Base-by-base conservation (phyloP, 148 eudicot species). In the Rhododendron vialii region DNA sequence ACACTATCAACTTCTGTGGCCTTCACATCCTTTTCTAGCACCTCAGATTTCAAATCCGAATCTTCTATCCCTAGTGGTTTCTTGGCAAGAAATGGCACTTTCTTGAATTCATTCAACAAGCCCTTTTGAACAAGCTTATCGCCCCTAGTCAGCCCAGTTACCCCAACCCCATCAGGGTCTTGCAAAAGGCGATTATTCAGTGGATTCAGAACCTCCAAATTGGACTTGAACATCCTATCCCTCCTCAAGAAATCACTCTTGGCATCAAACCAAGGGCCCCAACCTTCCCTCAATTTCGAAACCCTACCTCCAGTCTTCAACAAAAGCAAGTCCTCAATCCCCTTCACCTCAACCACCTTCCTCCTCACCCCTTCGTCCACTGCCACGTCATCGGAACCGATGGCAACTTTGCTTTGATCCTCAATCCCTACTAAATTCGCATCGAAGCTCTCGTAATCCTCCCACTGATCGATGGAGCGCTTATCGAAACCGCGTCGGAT, bases 211-310 rank as follows among this genome's bases (percentile, higher is more conserved):
- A 90, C 76, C 90, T 96, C 98, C 77, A 96, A 78, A 82, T 94
- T 93, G 4, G 99, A 96, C 87, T 90, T 96, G 61, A 95, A 94
- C 95, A 96, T 95, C 87, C 87, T 87, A 90, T 96, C 99, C 86
- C 92, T 92, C 87, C 95, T 91, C 83, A 96, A 89, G 78, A 96
- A 96, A 90, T 96, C 99, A 82, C 90, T 89, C 94, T 96, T 96
- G 80, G 94, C 95, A 78, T 96, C 99, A 89, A 96, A 96, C 99
- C 99, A 96, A 26, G 91, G 84, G 9, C 99, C 99, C 99, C 99
- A 96, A 9, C 98, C 99, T 55, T 96, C 95, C 88, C 95, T 89
- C 83, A 96, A 78, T 0, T 90, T 92, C 2, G 95, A 95, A 86
- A 89, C 92, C 84, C 85, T 87, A 41, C 89, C 80, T 0, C 93